A percentile compares a stretch with the other conserved stretches of the same genome.
These are phyloP conservation scores for Huntiella bhutanensis DNA, from an alignment of 2,329 filamentous ascomycete species.

Conservation along the genomic window DNA sequence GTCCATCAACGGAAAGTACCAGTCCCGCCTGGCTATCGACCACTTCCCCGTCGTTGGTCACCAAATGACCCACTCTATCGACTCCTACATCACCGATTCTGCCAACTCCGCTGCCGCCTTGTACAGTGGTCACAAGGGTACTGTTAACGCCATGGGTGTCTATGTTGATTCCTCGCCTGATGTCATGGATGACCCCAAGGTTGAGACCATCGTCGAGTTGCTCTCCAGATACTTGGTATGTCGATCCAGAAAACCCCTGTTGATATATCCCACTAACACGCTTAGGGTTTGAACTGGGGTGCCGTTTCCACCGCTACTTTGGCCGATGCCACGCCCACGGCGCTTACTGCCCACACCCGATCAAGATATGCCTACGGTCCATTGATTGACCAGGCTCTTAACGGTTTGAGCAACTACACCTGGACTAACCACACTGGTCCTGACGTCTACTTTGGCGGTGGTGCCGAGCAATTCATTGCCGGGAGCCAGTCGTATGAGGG, in stretches of 20 bases:
- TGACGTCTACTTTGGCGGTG: slow-evolving; percentile 67
- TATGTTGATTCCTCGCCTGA: slow-evolving; percentile 60
- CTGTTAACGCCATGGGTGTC: slow-evolving; percentile 60
- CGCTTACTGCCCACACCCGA: slow-evolving; percentile 53
- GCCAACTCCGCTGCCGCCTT: slow-evolving; percentile 70
- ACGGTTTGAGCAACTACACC: slow-evolving; percentile 60
- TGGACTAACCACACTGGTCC: slow-evolving; percentile 60
- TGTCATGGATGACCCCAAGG: slow-evolving; percentile 65
- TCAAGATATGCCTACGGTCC: slow-evolving; percentile 49
- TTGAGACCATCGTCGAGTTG: slow-evolving; percentile 66
- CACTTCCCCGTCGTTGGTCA: slow-evolving; percentile 73
- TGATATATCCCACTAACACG: neutral
- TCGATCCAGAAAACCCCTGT: slow-evolving; percentile 21
- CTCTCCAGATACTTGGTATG: slow-evolving; percentile 50
- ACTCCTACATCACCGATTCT: slow-evolving; percentile 70
- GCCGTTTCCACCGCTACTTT: slow-evolving; percentile 65
- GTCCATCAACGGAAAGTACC: slow-evolving; percentile 69
- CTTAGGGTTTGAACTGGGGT: slow-evolving; percentile 34
- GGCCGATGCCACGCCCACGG: slow-evolving; percentile 67
- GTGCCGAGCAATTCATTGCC: slow-evolving; percentile 62
- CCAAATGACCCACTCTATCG: slow-evolving; percentile 76
- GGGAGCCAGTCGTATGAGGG: slow-evolving; percentile 45
- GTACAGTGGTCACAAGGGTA: slow-evolving; percentile 69
- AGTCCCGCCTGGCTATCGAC: slow-evolving; percentile 57
- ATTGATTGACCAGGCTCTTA: slow-evolving; percentile 57